Base-by-base conservation (phyloP, 2,329 filamentous ascomycete genomes). In the Phaeosphaeria sp. region DNA sequence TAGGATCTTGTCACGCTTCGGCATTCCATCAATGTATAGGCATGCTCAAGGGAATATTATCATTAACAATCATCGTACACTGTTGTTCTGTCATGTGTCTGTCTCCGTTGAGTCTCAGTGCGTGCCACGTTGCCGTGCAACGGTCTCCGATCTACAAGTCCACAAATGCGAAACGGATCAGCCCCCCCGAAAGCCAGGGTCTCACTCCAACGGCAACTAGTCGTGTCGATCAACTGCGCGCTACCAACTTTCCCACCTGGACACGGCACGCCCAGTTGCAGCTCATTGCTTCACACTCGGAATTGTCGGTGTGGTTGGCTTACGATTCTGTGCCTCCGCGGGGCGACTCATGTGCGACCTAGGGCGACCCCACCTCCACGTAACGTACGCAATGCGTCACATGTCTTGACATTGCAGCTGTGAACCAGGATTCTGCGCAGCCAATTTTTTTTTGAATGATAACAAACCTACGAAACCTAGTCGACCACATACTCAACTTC, bases 1-100 rank as follows among this genome's bases (percentile, higher is more conserved):
- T 56, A 64, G 27, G 49, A 59, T 42, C 33, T 46, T 18, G 25
- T 56, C 44, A 22, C 33, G 43, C 33, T 18, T 42, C 21, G 27
- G 20, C 46, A 4, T 27, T 43, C 3, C 8, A 43, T 6, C 11
- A 20, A 43, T 6, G 20, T 36, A 3, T 13, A 7, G 30, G 11
- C n/a, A 20, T 18, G 36, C 40, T 7, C 40, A 43, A 21, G n/a
- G 30, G 15, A 7, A 36, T 36, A 36, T 7, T 13, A 36, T 36
- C 15, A 13, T 36, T 36, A 13, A 36, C 30, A 3, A 36, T 36
- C 30, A 36, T 36, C 11, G 15, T 7, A 36, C 11, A 36, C 30
- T 36, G 11, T 36, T 13, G 8, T 13, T 36, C 30, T 13, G 30
- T 13, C 6, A 36, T 36, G 30, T 36, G 30, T 13, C 30, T 13